phyloP scores from a whole-genome alignment of 148 eudicot species.

The Heliamphora exappendiculata region DNA sequence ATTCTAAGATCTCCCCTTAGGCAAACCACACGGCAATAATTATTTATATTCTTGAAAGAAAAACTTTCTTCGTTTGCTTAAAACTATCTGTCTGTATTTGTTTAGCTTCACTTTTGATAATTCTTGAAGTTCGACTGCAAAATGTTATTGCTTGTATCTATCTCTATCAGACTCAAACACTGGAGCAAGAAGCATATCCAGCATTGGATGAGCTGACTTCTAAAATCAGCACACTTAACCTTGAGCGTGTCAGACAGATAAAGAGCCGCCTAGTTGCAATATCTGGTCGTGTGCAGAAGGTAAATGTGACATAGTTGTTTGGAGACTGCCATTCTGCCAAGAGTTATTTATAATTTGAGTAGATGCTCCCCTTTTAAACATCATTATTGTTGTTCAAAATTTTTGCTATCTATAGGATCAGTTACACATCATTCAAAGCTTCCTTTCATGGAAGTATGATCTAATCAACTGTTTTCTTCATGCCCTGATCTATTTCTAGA shows the following conservation, averaged over 20 bases:
- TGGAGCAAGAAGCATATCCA: constrained; percentile 62
- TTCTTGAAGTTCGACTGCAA: background rate
- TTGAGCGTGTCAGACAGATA: constrained; percentile 62
- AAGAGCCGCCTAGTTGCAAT: constrained; percentile 53
- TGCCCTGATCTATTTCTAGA: background rate
- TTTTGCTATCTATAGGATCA: background rate
- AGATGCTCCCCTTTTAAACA: background rate
- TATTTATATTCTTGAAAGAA: background rate
- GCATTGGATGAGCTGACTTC: constrained; percentile 52
- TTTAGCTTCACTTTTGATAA: background rate
- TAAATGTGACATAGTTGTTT: constrained; percentile 10
- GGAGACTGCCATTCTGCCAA: background rate
- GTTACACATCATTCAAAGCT: background rate
- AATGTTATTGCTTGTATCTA: background rate
- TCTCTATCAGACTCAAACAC: constrained; percentile 30
- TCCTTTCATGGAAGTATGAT: background rate
- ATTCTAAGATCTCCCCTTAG: background rate
- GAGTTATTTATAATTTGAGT: background rate
- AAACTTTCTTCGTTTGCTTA: background rate
- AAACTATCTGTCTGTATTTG: background rate
- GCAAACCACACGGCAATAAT: background rate
- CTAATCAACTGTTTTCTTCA: background rate
- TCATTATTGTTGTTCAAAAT: background rate
- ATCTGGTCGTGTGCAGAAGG: constrained; percentile 67
- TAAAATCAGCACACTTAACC: constrained; percentile 52